Percentiles rank a stretch among this genome's conserved stretches.
phyloP scores from a whole-genome alignment of 129 eudicot genomes.

The Artemisia tridentata region DNA sequence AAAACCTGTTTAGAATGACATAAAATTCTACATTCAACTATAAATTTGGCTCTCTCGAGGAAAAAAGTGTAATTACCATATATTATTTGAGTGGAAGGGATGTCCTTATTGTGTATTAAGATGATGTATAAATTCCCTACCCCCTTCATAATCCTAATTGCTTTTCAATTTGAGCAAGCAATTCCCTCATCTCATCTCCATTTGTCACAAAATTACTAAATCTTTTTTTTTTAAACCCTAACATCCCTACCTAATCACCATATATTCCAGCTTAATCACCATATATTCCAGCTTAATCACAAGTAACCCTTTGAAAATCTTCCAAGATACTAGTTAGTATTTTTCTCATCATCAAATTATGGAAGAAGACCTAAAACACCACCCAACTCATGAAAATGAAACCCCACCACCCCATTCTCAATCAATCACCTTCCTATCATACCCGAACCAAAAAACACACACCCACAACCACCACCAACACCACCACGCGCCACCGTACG shows the following conservation, averaged over 20 bases:
- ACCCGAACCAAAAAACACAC: constrained; percentile 44
- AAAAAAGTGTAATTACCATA: constrained; percentile 4
- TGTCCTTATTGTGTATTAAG: constrained; percentile 13
- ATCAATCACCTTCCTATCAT: constrained; percentile 34
- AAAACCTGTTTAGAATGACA: background rate
- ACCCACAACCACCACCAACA: constrained; percentile 30
- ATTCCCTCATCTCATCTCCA: constrained; percentile 21
- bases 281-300: constrained; percentile 20
- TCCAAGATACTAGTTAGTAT: background rate
- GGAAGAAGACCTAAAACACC: constrained; percentile 40
- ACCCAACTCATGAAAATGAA: constrained; percentile 41
- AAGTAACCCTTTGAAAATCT: constrained; percentile 12
- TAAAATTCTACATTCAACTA: background rate
- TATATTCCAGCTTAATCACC: constrained; percentile 18
- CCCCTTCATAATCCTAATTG: constrained; percentile 21
- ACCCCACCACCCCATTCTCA: constrained; percentile 56
- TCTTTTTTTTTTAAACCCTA: background rate
- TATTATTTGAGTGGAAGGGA: constrained; percentile 29
- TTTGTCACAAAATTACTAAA: background rate
- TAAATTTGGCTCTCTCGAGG: background rate
- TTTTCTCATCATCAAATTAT: constrained; percentile 24
- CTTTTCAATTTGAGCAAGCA: constrained; percentile 33
- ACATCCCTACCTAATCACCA: constrained; percentile 16
- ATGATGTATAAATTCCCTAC: constrained; percentile 24
- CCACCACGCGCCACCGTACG: constrained; percentile 28